phyloP scores from a whole-genome alignment of 2,329 filamentous ascomycete genomes.

The Magnaporthiopsis poae region DNA sequence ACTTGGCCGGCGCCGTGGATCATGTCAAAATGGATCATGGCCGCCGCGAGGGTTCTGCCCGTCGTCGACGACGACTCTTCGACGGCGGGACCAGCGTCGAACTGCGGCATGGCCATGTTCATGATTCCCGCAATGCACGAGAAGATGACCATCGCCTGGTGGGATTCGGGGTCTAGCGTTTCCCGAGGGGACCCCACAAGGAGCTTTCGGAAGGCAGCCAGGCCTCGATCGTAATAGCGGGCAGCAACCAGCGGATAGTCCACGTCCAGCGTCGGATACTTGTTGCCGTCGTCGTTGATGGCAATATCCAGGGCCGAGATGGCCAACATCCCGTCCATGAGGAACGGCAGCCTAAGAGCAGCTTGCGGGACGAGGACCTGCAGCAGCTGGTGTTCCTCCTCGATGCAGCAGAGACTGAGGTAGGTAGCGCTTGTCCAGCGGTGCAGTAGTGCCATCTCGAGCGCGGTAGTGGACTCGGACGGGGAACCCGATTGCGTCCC shows the following conservation, averaged over 20 bases:
- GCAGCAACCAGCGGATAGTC: neutral
- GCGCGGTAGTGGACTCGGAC: neutral
- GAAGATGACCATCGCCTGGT: neutral
- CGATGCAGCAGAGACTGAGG: neutral
- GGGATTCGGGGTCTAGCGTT: neutral
- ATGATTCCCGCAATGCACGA: neutral
- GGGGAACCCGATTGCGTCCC: no score
- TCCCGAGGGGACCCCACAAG: neutral
- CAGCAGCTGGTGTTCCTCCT: neutral
- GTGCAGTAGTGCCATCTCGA: neutral
- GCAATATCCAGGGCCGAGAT: neutral
- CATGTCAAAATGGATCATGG: constrained; percentile 2
- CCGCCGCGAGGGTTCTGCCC: neutral
- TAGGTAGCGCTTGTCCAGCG: neutral
- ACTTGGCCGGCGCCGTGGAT: neutral
- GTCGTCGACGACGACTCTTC: neutral
- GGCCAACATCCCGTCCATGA: neutral
- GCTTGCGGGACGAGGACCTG: neutral
- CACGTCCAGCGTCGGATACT: neutral
- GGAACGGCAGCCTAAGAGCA: neutral
- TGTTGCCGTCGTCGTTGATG: neutral
- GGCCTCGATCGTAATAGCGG: neutral
- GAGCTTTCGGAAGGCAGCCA: neutral
- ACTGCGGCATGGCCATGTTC: neutral
- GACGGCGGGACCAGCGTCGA: neutral